Evolutionary conservation across 768 basidiomycete genomes (phyloP), one percentile per base, ranked within the genome.

Genomic region (Lyophyllum atratum): DNA sequence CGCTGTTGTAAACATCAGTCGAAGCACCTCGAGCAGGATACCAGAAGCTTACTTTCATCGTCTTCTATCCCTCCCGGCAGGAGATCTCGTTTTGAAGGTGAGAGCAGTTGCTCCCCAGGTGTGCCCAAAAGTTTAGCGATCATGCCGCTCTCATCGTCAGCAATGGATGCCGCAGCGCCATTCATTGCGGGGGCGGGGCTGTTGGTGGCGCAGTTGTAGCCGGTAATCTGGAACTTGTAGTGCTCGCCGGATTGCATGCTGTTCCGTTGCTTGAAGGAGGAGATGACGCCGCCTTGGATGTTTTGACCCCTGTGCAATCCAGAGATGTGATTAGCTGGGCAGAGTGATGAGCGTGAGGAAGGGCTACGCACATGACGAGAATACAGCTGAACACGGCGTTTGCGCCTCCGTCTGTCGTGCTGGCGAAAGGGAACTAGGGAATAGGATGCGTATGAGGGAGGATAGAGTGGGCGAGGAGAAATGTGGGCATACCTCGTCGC

Each of bases 241-340:
- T 59, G 55, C 3, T 54, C 7, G 9, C 52, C 53, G 2, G 31
- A 19, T n/a, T 14, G 8, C 17, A 59, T 56, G 0, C 12, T 37
- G 34, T 59, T 56, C 12, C 31, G 25, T 40, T 46, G 49, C 33
- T 44, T 63, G 55, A 59, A 59, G 19, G 49, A 37, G 10, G 55
- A 63, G 14, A 63, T 53, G 34, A 63, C 46, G 1, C 55, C 58
- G 24, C 62, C 58, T 44, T 59, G 58, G 33, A 63, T 63, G 31
- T 63, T 57, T 25, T 63, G 58, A 12, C 45, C 58, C 40, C 58
- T 62, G 39, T 40, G 6, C n/a, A n/a, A n/a, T 40, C 10, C 10
- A n/a, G 2, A 40, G 9, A 33, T 33, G 29, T 14, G 14, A 19
- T n/a, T 34, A 34, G 28, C 8, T 34, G 19, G 21, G 4, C 19